Evolutionary conservation across 1,139 yeast species (phyloP).

Genomic region (Suhomyces terraborum): DNA sequence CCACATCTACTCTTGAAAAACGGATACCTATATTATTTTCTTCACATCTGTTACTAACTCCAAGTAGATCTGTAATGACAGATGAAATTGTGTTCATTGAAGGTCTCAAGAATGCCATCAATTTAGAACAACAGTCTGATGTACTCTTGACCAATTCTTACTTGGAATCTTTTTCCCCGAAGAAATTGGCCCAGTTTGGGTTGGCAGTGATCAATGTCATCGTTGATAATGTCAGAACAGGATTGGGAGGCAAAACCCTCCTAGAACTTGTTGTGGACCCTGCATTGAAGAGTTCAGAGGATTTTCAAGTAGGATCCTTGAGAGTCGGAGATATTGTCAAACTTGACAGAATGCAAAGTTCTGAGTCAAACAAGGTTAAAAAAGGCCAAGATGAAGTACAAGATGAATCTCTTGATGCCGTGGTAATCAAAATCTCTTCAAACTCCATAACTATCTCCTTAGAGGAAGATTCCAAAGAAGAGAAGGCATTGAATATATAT

Average conservation of each 20-base stretch:
- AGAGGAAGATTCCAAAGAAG: constrained; percentile 57
- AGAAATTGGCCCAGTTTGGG: constrained; percentile 67
- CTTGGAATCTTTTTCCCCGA: constrained; percentile 57
- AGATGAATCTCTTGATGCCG: constrained; percentile 54
- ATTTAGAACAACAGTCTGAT: constrained; percentile 62
- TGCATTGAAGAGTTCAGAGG: constrained; percentile 41
- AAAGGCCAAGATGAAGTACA: constrained; percentile 22
- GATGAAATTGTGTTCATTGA: constrained; percentile 28
- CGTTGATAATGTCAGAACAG: constrained; percentile 65
- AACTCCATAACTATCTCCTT: constrained; percentile 55
- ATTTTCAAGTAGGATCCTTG: constrained; percentile 57
- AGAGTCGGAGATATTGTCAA: constrained; percentile 79
- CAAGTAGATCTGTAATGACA: constrained; percentile 2
- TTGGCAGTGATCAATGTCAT: constrained; percentile 70
- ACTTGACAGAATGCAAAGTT: constrained; percentile 39
- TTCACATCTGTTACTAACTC: constrained; percentile 11
- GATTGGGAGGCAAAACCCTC: constrained; percentile 76
- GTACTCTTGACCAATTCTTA: constrained; percentile 53
- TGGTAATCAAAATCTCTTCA: constrained; percentile 52
- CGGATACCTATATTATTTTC: constrained; percentile 29
- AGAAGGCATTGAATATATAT: constrained; percentile 43
- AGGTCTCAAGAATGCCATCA: constrained; percentile 52
- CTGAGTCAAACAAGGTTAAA: constrained; percentile 19
- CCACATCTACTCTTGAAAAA: constrained; percentile 33
- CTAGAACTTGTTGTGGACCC: constrained; percentile 67